These are phyloP conservation scores for Beauveria brongniartii DNA, from an alignment of 2,329 filamentous ascomycete genomes.

Conservation along the genomic window DNA sequence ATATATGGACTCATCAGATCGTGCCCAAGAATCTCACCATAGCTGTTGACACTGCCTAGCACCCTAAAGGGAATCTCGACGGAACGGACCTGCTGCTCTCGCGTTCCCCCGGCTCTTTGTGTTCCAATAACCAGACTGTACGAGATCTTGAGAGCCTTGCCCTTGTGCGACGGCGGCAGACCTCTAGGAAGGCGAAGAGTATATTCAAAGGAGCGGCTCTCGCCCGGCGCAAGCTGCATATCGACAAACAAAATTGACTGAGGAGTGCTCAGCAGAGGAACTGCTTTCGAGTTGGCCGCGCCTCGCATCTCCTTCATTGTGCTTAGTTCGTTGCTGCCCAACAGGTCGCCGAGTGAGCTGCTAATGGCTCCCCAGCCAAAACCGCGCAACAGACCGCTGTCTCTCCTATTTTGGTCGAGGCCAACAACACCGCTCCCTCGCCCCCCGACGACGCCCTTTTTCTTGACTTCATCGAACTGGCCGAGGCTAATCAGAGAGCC, in stretches of 20 bases:
- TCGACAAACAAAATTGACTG: constrained; percentile 96
- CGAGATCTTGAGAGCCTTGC: constrained; percentile 86
- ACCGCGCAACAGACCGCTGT: constrained; percentile 71
- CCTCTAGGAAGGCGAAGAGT: constrained; percentile 78
- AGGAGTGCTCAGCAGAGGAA: constrained; percentile 87
- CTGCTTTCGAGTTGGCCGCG: constrained; percentile 73
- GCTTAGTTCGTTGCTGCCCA: constrained; percentile 82
- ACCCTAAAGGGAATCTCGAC: constrained; percentile 90
- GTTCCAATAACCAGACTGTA: constrained; percentile 91
- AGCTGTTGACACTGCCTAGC: constrained; percentile 81
- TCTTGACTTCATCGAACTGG: constrained; percentile 91
- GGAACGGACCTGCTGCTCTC: constrained; percentile 78
- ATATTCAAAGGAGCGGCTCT: constrained; percentile 83
- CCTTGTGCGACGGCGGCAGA: constrained; percentile 83
- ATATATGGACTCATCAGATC: constrained; percentile 94
- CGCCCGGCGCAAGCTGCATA: constrained; percentile 74
- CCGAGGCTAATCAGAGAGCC: constrained; percentile 83
- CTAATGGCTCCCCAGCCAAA: constrained; percentile 86
- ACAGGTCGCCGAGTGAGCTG: constrained; percentile 76
- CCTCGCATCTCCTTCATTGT: constrained; percentile 94
- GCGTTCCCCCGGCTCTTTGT: constrained; percentile 70
- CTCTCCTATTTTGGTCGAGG: constrained; percentile 62
- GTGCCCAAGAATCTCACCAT: constrained; percentile 83
- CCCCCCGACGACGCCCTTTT: constrained; percentile 81
- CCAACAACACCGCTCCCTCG: constrained; percentile 83